Percentiles rank a stretch among this genome's conserved stretches.
Conservation (phyloP, 1,139 yeast genomes). For the Blastobotrys ciferrii region DNA sequence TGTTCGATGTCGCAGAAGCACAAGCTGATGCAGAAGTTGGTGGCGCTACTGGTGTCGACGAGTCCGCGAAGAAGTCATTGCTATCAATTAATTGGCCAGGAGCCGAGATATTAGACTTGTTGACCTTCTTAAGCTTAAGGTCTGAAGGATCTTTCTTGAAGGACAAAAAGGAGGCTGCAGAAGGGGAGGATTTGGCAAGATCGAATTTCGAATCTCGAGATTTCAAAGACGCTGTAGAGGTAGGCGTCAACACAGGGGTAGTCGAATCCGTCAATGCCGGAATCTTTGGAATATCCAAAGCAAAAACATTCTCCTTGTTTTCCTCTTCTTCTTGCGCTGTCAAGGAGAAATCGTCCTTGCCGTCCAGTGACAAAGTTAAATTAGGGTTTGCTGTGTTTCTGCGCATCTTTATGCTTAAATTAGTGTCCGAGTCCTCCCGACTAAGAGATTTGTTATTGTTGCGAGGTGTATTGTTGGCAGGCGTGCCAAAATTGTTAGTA, state of each 20-base stretch:
- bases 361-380: constrained; percentile 10
- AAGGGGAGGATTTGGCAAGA: constrained; percentile 16
- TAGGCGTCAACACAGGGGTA: constrained; percentile 10
- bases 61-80: constrained; percentile 24
- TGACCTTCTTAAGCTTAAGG: constrained; percentile 22
- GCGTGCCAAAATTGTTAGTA: background rate
- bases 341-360: background rate
- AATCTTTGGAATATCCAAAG: constrained; percentile 17
- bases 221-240: constrained; percentile 13
- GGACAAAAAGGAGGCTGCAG: constrained; percentile 23
- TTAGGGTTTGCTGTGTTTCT: constrained; percentile 1
- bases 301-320: constrained; percentile 9
- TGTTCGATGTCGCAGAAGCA: constrained; percentile 10
- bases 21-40: constrained; percentile 14
- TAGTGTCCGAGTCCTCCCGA: constrained; percentile 2
- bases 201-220: constrained; percentile 12
- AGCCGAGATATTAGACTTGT: constrained; percentile 28
- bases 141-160: constrained; percentile 27
- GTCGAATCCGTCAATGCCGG: constrained; percentile 11
- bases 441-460: background rate
- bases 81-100: constrained; percentile 28
- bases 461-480: too few species aligned
- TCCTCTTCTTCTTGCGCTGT: too few species aligned
- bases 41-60: constrained; percentile 7
- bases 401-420: constrained; percentile 1